Evolutionary conservation across 2,329 filamentous ascomycete genomes (phyloP).

Genomic region (Thermothelomyces thermophilus): DNA sequence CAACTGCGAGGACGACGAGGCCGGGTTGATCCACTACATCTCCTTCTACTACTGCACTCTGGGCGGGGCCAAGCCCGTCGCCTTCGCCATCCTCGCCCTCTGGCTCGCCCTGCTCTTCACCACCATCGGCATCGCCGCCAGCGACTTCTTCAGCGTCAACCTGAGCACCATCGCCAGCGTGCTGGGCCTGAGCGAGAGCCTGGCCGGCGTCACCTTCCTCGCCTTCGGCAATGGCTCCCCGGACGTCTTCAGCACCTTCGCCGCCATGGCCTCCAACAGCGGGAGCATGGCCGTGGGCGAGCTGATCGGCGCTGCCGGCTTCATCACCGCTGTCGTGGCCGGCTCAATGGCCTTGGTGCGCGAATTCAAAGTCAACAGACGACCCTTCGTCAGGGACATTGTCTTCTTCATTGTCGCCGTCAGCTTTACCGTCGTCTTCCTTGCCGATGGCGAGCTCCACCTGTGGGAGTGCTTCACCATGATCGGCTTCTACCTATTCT

Average conservation of each 20-base stretch:
- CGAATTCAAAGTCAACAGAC: slow-evolving; percentile 84
- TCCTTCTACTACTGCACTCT: slow-evolving; percentile 84
- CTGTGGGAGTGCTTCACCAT: slow-evolving; percentile 87
- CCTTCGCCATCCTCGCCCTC: slow-evolving; percentile 68
- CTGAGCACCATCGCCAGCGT: slow-evolving; percentile 86
- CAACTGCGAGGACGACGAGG: slow-evolving; percentile 84
- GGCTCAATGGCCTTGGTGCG: slow-evolving; percentile 96
- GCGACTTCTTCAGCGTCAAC: slow-evolving; percentile 97
- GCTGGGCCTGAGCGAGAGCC: slow-evolving; percentile 87
- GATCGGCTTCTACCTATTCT: slow-evolving; percentile 87
- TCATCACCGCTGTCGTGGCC: slow-evolving; percentile 93
- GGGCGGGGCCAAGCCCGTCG: slow-evolving; percentile 60
- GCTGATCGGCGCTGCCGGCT: slow-evolving; percentile 86
- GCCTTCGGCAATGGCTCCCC: slow-evolving; percentile 97
- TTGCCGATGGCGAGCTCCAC: slow-evolving; percentile 75
- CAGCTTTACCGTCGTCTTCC: slow-evolving; percentile 77
- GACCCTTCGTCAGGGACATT: slow-evolving; percentile 86
- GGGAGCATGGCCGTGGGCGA: slow-evolving; percentile 96
- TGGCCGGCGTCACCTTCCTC: slow-evolving; percentile 92
- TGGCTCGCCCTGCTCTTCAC: slow-evolving; percentile 91
- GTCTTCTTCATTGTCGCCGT: slow-evolving; percentile 86
- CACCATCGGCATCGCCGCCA: slow-evolving; percentile 94
- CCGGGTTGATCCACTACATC: slow-evolving; percentile 83
- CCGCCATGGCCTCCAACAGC: slow-evolving; percentile 93
- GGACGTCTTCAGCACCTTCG: slow-evolving; percentile 97